phyloP scores from a whole-genome alignment of 2,329 filamentous ascomycete genomes.

The Aspergillus ochraceus region DNA sequence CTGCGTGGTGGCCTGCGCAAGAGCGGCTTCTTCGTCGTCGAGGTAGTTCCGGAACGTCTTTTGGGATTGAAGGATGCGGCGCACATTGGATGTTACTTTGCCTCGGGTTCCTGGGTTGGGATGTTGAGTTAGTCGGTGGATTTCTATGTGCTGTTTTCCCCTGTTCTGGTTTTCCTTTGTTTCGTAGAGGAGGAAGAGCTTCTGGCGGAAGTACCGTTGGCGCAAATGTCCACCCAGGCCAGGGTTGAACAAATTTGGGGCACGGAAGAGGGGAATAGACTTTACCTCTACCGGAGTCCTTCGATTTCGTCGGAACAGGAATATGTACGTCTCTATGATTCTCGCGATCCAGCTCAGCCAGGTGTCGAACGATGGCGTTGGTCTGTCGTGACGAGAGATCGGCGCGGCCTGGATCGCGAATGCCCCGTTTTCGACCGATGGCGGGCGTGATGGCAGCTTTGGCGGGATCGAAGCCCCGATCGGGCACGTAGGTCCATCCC shows the following conservation, averaged over 20 bases:
- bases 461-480: slow-evolving; percentile 62
- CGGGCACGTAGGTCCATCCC: slow-evolving; percentile 90
- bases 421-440: slow-evolving; percentile 67
- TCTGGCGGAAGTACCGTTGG: too few species aligned
- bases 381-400: slow-evolving; percentile 81
- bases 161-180: too few species aligned
- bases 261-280: background rate
- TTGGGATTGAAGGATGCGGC: slow-evolving; percentile 49
- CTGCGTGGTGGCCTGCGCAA: slow-evolving; percentile 25
- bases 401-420: slow-evolving; percentile 57
- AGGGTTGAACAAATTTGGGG: background rate
- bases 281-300: slow-evolving; percentile 46
- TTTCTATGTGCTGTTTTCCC: background rate
- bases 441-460: slow-evolving; percentile 54
- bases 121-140: background rate
- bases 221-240: too few species aligned
- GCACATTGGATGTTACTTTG: slow-evolving; percentile 49
- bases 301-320: slow-evolving; percentile 60
- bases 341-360: slow-evolving; percentile 81
- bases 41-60: slow-evolving; percentile 53
- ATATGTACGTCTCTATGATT: slow-evolving; percentile 73
- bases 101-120: slow-evolving; percentile 29
- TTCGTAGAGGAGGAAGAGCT: too few species aligned
- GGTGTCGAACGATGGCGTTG: slow-evolving; percentile 75
- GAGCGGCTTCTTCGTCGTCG: slow-evolving; percentile 51